Percentiles rank a stretch among this genome's conserved stretches.
These are phyloP conservation scores for Colletotrichum melonis DNA, from an alignment of 2,329 filamentous ascomycete genomes.

Conservation along the genomic window DNA sequence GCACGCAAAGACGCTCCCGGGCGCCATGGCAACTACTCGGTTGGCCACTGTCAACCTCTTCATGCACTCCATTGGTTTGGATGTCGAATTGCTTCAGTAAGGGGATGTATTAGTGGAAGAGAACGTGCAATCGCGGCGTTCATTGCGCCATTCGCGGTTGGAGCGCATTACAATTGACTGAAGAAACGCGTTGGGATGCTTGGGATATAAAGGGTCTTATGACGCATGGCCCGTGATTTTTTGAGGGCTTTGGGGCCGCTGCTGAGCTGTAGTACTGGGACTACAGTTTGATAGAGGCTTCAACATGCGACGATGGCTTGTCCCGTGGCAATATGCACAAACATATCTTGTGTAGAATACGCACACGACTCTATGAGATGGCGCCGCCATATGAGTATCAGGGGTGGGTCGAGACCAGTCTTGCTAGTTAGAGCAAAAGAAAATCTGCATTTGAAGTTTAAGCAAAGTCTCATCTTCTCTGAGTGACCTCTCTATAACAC, in stretches of 20 bases:
- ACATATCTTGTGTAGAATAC: slow-evolving; percentile 34
- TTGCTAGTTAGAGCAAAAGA: slow-evolving; percentile 32
- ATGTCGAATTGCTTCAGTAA: slow-evolving; percentile 79
- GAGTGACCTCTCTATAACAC: slow-evolving; percentile 4
- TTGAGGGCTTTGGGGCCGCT: slow-evolving; percentile 24
- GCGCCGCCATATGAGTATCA: slow-evolving; percentile 15
- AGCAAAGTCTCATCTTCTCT: slow-evolving; percentile 4
- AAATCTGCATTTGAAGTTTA: slow-evolving; percentile 35
- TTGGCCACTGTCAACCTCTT: slow-evolving; percentile 96
- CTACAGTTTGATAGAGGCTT: slow-evolving; percentile 20
- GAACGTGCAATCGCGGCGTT: slow-evolving; percentile 9
- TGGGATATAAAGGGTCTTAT: slow-evolving; percentile 9
- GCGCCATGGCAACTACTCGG: slow-evolving; percentile 85
- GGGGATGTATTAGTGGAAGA: slow-evolving; percentile 3
- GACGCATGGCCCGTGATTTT: slow-evolving; percentile 26
- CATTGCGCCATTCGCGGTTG: not conserved
- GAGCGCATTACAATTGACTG: slow-evolving; percentile 15
- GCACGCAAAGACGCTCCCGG: slow-evolving; percentile 88
- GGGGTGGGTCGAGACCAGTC: slow-evolving; percentile 23
- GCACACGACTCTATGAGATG: slow-evolving; percentile 20
- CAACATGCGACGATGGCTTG: slow-evolving; percentile 7
- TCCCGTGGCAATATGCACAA: slow-evolving; percentile 32
- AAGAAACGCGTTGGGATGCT: slow-evolving; percentile 17
- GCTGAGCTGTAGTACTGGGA: slow-evolving; percentile 27
- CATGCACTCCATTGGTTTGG: slow-evolving; percentile 98